phyloP scores from a whole-genome alignment of 1,284 basidiomycete genomes.

The Irpex sp. region DNA sequence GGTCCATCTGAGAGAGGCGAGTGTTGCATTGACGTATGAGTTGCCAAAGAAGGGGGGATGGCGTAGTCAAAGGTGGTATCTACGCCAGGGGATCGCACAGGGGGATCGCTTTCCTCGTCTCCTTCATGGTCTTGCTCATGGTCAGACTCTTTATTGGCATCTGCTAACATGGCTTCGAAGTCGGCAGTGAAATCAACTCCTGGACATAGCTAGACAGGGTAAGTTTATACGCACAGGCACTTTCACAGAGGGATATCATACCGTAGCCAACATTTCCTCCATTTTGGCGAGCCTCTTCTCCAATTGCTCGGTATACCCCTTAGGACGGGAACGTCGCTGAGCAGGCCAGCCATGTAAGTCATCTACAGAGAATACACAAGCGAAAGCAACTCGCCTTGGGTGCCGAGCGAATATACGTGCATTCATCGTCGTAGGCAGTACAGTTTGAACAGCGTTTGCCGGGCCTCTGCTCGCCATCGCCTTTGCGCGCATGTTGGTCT shows the following conservation, averaged over 20 bases:
- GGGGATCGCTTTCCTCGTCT: neutral
- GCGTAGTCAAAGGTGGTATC: conserved; percentile 1
- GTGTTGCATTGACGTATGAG: neutral
- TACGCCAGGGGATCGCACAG: neutral
- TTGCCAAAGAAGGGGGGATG: neutral
- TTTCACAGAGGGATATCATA: conserved; percentile 23
- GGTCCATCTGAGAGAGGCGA: neutral
- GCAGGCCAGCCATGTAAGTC: neutral
- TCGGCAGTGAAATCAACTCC: conserved; percentile 8
- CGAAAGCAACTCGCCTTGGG: conserved; percentile 44
- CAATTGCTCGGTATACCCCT: conserved; percentile 29
- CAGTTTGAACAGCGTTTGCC: conserved; percentile 73
- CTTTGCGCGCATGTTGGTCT: neutral
- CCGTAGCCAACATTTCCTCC: conserved; percentile 61
- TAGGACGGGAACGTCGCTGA: conserved; percentile 1
- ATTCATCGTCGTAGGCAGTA: conserved; percentile 59
- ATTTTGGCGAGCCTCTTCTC: conserved; percentile 70
- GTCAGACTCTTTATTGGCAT: neutral
- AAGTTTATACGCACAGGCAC: neutral
- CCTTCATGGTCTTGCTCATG: neutral
- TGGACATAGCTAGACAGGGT: conserved; percentile 39
- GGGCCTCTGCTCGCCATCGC: conserved; percentile 34
- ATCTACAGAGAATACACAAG: neutral
- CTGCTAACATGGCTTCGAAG: neutral
- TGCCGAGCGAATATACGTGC: conserved; percentile 66